Evolutionary conservation across 257 asterid genomes (phyloP), one percentile per base, ranked within the genome.

Genomic region (Apocynum venetum): DNA sequence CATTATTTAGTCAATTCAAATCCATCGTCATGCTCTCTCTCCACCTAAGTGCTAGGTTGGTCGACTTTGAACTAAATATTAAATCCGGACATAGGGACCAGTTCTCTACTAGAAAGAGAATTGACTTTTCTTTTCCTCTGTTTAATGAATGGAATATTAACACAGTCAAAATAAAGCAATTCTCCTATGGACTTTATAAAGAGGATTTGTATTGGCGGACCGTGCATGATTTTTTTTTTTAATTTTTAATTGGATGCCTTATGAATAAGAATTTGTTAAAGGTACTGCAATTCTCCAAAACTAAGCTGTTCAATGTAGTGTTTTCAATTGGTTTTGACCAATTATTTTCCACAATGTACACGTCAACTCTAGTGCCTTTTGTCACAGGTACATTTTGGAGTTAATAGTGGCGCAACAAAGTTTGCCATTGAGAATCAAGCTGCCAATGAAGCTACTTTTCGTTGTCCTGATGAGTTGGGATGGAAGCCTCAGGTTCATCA

Each of bases 391-490:
- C 98, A 95, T 84, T 95, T 95, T 65, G 98, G 98, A 85, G 98
- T 92, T 64, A 95, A 95, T 83, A 95, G 98, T 83, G 98, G 97
- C 76, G 98, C 98, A 65, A 86, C 96, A 80, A 91, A 87, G 90
- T 95, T 95, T 89, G 97, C 97, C 67, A 79, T 95, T 79, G 98
- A 95, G 93, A 84, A 83, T 70, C 96, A 90, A 80, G 98, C 98
- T 36, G 88, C 89, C 82, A 95, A 95, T 82, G 98, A 95, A 89
- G 98, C 98, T 77, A 95, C 97, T 7, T 95, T 95, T 76, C 96
- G 98, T 65, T 95, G 98, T 84, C 96, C 98, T 10, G 98, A 95
- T 83, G 98, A 95, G 86, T 85, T 95, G 98, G 98, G 98, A 77
- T 95, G 98, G 98, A 95, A 95, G 86, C 98, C 98, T 80, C 97